These are phyloP conservation scores for Plantago coronopus DNA, from an alignment of 305 asterid species.

Conservation along the genomic window DNA sequence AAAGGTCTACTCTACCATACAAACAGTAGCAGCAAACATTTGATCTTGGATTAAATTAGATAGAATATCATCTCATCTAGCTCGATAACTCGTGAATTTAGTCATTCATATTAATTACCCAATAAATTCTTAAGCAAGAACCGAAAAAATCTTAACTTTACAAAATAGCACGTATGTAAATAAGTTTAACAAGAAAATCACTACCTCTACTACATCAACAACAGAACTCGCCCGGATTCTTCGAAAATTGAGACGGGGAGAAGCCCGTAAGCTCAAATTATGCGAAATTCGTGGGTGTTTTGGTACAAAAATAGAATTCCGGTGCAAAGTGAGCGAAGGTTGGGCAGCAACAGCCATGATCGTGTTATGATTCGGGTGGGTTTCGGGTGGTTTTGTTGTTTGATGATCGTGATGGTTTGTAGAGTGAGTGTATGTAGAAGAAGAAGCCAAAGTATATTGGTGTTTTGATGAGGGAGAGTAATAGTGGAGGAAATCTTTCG, in stretches of 20 bases:
- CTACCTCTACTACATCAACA: conserved; percentile 45
- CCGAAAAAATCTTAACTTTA: neutral
- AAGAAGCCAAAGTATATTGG: conserved; percentile 57
- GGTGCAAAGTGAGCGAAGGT: conserved; percentile 35
- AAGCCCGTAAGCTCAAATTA: conserved; percentile 27
- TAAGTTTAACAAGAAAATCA: conserved; percentile 28
- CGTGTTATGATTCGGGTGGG: conserved; percentile 19
- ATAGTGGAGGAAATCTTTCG: conserved; percentile 42
- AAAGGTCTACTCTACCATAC: neutral
- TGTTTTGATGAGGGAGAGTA: conserved; percentile 47
- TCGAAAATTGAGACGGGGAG: conserved; percentile 28
- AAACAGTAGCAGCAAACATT: neutral
- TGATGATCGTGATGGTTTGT: conserved; percentile 22
- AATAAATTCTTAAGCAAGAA: neutral
- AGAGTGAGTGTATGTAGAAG: conserved; percentile 31
- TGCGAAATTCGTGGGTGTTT: conserved; percentile 22
- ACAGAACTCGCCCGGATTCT: conserved; percentile 54
- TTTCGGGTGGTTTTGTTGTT: conserved; percentile 14
- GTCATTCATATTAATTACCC: too few relatives aligned
- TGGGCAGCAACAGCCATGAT: conserved; percentile 44
- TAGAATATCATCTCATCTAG: too few relatives aligned
- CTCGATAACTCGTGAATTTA: too few relatives aligned
- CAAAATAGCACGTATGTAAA: neutral
- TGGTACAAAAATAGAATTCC: conserved; percentile 27
- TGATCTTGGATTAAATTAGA: neutral